These are phyloP conservation scores for Wickerhamiella australiensis DNA, from an alignment of 805 yeast species.

Conservation along the genomic window DNA sequence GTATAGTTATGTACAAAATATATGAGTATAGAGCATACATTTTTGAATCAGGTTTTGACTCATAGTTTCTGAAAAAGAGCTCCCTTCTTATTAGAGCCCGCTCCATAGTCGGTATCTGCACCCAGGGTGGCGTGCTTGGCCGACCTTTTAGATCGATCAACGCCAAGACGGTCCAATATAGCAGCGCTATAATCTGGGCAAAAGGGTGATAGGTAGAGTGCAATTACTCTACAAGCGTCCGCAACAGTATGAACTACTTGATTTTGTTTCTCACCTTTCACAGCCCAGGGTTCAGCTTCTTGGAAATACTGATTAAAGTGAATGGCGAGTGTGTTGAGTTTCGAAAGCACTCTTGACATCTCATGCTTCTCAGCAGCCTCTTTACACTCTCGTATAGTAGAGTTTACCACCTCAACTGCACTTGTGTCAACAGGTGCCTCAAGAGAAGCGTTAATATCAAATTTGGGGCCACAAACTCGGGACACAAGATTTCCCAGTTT, in stretches of 20 bases:
- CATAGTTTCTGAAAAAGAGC: slow-evolving; percentile 19
- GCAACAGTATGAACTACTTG: slow-evolving; percentile 47
- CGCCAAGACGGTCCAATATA: slow-evolving; percentile 54
- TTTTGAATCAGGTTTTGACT: too few relatives aligned
- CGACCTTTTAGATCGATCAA: slow-evolving; percentile 34
- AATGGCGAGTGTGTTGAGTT: slow-evolving; percentile 20
- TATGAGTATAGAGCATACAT: background rate
- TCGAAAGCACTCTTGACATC: slow-evolving; percentile 33
- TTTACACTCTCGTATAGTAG: slow-evolving; percentile 27
- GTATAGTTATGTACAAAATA: background rate
- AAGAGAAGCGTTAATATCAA: slow-evolving; percentile 33
- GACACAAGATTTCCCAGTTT: slow-evolving; percentile 72
- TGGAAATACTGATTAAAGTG: slow-evolving; percentile 58
- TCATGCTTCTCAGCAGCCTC: slow-evolving; percentile 51
- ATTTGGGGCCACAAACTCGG: slow-evolving; percentile 61
- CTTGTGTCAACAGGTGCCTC: background rate
- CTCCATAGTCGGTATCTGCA: slow-evolving; percentile 50
- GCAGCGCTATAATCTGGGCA: slow-evolving; percentile 51
- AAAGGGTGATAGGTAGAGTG: slow-evolving; percentile 59
- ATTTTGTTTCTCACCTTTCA: slow-evolving; percentile 22
- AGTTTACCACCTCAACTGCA: background rate
- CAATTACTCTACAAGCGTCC: slow-evolving; percentile 55
- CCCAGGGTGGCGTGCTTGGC: slow-evolving; percentile 41
- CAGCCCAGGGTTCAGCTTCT: slow-evolving; percentile 63
- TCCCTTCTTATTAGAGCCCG: slow-evolving; percentile 40